Evolutionary conservation across 2,329 filamentous ascomycete species (phyloP), one percentile per base, ranked within the genome.

Genomic region (Ciborinia camelliae): DNA sequence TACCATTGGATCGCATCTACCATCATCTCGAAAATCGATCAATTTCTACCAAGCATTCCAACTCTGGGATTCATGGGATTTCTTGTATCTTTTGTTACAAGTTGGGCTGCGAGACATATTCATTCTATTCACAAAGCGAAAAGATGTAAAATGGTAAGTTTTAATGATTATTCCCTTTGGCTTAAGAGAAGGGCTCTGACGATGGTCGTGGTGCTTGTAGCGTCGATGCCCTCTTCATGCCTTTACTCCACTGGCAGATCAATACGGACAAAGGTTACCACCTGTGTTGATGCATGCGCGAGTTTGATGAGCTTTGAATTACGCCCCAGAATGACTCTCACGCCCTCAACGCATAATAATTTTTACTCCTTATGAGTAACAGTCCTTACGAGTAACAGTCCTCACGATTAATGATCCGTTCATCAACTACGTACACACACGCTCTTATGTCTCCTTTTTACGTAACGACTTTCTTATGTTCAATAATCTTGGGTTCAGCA

Each of bases 1-100:
- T 47, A 35, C 55, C 41, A 32, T 7, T 47, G 55, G n/a, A 48
- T 59, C n/a, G 26, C 9, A 35, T 48, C 43, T 47, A 47, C 30
- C 14, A 20, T 48, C 45, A 48, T 51, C 14, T 59, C 14, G 52
- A 50, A 55, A 23, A 32, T 37, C 9, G 52, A 43, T 23, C 28
- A 30, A 6, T 66, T 43, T 37, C 23, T 28, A 12, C 35, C 63
- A 4, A 65, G 68, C 57, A 60, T 71, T 3, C 67, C 68, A 26
- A 53, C 64, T 2, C 28, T 72, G 1, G 72, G 71, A 10, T 71
- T 72, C 47, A n/a, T 73, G 18, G 62, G 65, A 6, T 65, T 71
- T 15, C 26, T 71, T 26, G 61, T 64, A 23, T 70, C 68, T 7
- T 69, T 73, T 41, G 59, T 59, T 12, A 67, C 66, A 35, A 68